Evolutionary conservation across 2,329 filamentous ascomycete species (phyloP), one percentile per base, ranked within the genome.

Genomic region (Penicillium brevicompactum): DNA sequence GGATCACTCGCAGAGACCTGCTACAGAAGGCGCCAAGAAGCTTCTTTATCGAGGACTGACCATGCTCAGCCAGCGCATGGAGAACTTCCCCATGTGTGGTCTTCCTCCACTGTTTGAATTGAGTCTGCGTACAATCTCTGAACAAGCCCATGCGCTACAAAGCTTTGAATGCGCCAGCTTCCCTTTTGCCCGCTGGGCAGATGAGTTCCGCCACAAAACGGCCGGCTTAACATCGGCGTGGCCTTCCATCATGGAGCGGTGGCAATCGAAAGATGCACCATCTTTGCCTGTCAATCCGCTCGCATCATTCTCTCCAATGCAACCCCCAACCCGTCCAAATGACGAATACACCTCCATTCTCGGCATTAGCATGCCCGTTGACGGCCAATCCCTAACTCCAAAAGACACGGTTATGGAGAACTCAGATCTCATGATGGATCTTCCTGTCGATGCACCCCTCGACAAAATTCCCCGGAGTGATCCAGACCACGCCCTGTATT

Each of bases 81-180:
- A 75, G 11, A 74, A 75, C 41, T 76, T 76, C 44, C 63, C 63
- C 8, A 63, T 66, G 47, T 74, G 70, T 49, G 67, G 67, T 21
- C 57, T 76, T 4, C 73, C 74, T 2, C 74, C 74, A 1, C 51
- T 76, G 10, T 75, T 76, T 22, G 74, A 76, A 53, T 64, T 70
- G 16, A 56, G 66, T 4, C 53, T 76, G 24, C 71, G 68, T 7
- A 73, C 69, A 2, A 74, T 76, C 18, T 59, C 67, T 5, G 68
- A 75, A 47, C 69, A 73, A 31, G 71, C 72, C 2, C 65, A 67
- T 74, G 38, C 67, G 66, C 16, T 62, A 66, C 16, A 69, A n/a
- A 37, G 58, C 8, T 56, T 67, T 10, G 69, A 73, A 14, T 43
- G 53, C 0, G 67, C 70, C 24, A 59, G 63, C 8, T 74, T 74